Evolutionary conservation across 768 basidiomycete species (phyloP).

Genomic region (Lactarius psammicola): DNA sequence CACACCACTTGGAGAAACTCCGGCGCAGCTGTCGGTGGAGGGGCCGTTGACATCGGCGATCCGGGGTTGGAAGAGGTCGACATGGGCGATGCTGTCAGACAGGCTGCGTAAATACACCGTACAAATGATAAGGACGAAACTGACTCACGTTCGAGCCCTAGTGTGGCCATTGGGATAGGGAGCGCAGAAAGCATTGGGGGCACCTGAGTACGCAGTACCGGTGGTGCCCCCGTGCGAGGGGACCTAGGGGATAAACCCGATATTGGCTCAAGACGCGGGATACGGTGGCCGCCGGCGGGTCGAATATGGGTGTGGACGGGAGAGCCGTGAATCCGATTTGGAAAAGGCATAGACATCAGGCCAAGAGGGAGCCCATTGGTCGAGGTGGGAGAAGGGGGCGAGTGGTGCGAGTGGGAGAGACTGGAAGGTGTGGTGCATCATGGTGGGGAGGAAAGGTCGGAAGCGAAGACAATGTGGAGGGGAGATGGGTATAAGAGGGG

Average conservation of each 20-base stretch:
- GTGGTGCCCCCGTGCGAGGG: slow-evolving; percentile 6
- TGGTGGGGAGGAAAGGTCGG: slow-evolving; percentile 22
- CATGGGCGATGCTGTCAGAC: slow-evolving; percentile 40
- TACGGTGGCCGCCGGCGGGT: slow-evolving; percentile 8
- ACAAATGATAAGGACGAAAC: slow-evolving; percentile 13
- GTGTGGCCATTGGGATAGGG: slow-evolving; percentile 6
- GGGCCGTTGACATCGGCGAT: slow-evolving; percentile 33
- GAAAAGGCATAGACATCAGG: slow-evolving; percentile 12
- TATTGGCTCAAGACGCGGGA: not conserved
- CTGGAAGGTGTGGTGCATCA: slow-evolving; percentile 32
- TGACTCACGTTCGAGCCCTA: slow-evolving; percentile 33
- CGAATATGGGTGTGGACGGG: slow-evolving; percentile 3
- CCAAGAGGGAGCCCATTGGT: slow-evolving; percentile 22
- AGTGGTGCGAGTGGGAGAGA: slow-evolving; percentile 22
- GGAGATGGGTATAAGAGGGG: slow-evolving; percentile 26
- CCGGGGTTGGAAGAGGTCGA: slow-evolving; percentile 45
- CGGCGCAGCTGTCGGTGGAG: slow-evolving; percentile 34
- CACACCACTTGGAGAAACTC: slow-evolving; percentile 51
- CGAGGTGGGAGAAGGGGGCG: slow-evolving; percentile 31
- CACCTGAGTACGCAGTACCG: slow-evolving; percentile 9
- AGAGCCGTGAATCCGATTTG: slow-evolving; percentile 21
- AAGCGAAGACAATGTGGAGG: slow-evolving; percentile 24
- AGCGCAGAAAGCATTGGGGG: slow-evolving; percentile 12
- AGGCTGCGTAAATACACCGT: slow-evolving; percentile 10
- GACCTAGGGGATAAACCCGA: not conserved